These are phyloP conservation scores for Polytrichum formosum DNA, from an alignment of 225 moss, liverwort and hornwort species.

Conservation along the genomic window DNA sequence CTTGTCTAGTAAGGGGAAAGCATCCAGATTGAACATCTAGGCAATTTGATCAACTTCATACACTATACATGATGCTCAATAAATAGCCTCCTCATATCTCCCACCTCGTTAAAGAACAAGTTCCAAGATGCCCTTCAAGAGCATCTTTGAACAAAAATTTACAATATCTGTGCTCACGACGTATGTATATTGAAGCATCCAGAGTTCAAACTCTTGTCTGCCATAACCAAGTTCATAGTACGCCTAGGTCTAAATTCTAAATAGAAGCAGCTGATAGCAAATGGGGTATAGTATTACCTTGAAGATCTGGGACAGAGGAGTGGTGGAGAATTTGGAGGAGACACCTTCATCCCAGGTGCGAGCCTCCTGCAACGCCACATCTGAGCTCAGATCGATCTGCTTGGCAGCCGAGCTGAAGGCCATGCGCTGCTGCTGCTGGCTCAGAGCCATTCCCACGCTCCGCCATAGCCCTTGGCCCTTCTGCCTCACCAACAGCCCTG, in stretches of 20 bases:
- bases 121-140: too few species aligned
- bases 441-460: slow-evolving; percentile 15
- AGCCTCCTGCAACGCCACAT: slow-evolving; percentile 66
- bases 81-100: too few species aligned
- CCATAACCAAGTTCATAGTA: too few species aligned
- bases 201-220: too few species aligned
- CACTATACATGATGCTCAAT: too few species aligned
- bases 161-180: neutral
- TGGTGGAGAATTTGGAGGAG: slow-evolving; percentile 68
- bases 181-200: too few species aligned
- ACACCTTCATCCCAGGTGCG: slow-evolving; percentile 95
- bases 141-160: too few species aligned
- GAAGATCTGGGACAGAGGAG: slow-evolving; percentile 73
- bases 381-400: slow-evolving; percentile 61
- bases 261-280: neutral
- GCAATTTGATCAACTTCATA: too few species aligned
- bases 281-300: slow-evolving; percentile 39
- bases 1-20: too few species aligned
- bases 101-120: too few species aligned
- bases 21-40: too few species aligned
- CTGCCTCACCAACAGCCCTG: slow-evolving; percentile 32
- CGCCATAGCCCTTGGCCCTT: slow-evolving; percentile 34
- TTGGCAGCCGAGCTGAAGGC: slow-evolving; percentile 34
- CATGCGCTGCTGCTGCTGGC: slow-evolving; percentile 14
- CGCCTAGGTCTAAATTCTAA: neutral